A percentile compares a stretch with the other conserved stretches of the same genome.
phyloP scores from a whole-genome alignment of 2,329 filamentous ascomycete genomes.

The Tothia fuscella region DNA sequence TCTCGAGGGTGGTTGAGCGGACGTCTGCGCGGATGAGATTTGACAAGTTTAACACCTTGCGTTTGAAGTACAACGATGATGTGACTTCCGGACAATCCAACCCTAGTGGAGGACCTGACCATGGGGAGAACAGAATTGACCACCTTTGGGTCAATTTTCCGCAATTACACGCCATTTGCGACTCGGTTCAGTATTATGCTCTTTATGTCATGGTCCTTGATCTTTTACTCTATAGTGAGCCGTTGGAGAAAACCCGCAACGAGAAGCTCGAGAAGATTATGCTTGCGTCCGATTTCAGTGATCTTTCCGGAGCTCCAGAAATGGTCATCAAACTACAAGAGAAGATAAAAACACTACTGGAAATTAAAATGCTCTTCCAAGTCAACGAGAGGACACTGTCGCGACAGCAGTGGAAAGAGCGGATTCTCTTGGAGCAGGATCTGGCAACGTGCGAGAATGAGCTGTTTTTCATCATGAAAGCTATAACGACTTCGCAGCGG shows the following conservation, averaged over 20 bases:
- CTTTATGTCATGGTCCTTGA: constrained; percentile 98
- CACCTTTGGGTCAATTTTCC: constrained; percentile 96
- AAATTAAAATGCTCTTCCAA: constrained; percentile 95
- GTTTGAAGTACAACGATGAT: constrained; percentile 94
- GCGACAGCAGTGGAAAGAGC: constrained; percentile 81
- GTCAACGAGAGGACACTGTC: constrained; percentile 81
- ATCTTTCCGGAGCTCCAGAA: constrained; percentile 82
- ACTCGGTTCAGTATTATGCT: constrained; percentile 93
- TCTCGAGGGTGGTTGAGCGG: constrained; percentile 91
- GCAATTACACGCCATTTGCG: constrained; percentile 84
- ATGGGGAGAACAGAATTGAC: constrained; percentile 71
- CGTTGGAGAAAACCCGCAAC: constrained; percentile 89
- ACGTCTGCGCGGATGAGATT: constrained; percentile 90
- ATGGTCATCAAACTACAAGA: constrained; percentile 88
- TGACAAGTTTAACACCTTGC: constrained; percentile 95
- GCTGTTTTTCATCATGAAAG: constrained; percentile 99
- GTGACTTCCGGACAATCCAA: constrained; percentile 53
- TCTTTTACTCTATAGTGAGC: constrained; percentile 89
- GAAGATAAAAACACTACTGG: constrained; percentile 82
- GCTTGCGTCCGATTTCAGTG: constrained; percentile 95
- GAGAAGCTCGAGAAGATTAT: constrained; percentile 97
- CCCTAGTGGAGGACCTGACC: constrained; percentile 33
- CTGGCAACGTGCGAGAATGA: constrained; percentile 87
- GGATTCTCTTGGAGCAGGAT: constrained; percentile 79
- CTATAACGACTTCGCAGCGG: constrained; percentile 89